Evolutionary conservation across 371 early-diverging fungal genomes (phyloP).

Genomic region (Rhizomucor pusillus): DNA sequence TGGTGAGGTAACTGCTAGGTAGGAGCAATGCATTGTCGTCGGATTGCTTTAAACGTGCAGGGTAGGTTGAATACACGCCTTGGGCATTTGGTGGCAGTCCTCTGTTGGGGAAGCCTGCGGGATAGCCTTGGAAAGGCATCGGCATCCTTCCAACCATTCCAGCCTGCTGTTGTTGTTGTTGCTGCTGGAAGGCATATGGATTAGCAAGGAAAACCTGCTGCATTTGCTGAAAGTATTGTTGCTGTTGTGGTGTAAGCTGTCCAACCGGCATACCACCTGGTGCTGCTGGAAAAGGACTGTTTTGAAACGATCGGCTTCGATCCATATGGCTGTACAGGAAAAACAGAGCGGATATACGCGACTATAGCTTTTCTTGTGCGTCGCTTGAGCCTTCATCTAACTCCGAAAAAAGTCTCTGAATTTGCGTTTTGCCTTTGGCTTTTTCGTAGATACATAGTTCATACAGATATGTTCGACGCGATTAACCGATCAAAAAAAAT

Average conservation of each 20-base stretch:
- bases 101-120: conserved; percentile 10
- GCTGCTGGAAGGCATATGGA: conserved; percentile 3
- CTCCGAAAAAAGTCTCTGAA: too few species aligned
- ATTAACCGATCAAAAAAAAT: too few species aligned
- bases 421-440: too few species aligned
- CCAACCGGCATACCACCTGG: neutral
- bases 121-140: conserved; percentile 11
- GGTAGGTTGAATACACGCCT: conserved; percentile 43
- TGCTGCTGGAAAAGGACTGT: too few species aligned
- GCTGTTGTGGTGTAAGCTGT: conserved; percentile 7
- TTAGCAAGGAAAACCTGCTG: conserved; percentile 8
- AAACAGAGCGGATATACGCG: too few species aligned
- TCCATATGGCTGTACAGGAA: too few species aligned
- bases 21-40: conserved; percentile 44
- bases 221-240: conserved; percentile 3
- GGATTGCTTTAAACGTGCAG: conserved; percentile 41
- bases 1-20: conserved; percentile 36
- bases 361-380: too few species aligned
- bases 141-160: conserved; percentile 6
- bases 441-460: too few species aligned
- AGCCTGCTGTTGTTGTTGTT: neutral
- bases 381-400: too few species aligned
- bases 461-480: too few species aligned
- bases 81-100: conserved; percentile 23
- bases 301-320: too few species aligned